Conservation (phyloP, 768 basidiomycete species). For the Trichaptum fuscoviolaceum region DNA sequence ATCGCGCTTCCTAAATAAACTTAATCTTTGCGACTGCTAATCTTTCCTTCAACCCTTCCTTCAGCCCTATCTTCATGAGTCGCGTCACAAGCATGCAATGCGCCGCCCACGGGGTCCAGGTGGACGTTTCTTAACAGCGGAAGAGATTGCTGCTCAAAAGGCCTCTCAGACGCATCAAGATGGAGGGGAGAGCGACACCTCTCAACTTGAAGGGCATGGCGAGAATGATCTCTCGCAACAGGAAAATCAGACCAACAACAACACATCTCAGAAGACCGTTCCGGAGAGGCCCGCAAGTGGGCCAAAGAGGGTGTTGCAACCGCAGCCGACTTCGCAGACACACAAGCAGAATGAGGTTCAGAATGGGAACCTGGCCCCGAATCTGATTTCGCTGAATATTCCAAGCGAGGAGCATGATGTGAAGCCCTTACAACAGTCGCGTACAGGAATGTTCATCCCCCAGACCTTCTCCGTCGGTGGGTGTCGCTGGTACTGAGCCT, state of each 20-base stretch:
- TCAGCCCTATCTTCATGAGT: conserved; percentile 97
- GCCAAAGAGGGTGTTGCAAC: not conserved
- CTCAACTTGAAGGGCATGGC: not conserved
- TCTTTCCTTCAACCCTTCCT: conserved; percentile 4
- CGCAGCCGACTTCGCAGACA: not conserved
- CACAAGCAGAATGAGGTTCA: not conserved
- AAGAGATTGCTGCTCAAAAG: conserved; percentile 87
- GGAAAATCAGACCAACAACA: not conserved
- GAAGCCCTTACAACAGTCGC: not conserved
- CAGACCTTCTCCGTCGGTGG: not conserved
- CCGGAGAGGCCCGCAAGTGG: not conserved
- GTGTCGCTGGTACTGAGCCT: not conserved
- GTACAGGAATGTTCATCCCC: not conserved
- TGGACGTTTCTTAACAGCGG: conserved; percentile 94
- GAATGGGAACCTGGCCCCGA: not conserved
- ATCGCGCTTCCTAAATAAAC: not conserved
- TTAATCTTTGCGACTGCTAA: conserved; percentile 2
- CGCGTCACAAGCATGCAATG: conserved; percentile 97
- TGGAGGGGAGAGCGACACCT: not conserved
- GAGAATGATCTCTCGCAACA: not conserved
- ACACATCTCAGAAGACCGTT: not conserved
- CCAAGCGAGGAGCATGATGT: not conserved
- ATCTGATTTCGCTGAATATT: not conserved
- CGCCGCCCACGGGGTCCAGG: conserved; percentile 94
- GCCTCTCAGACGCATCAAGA: conserved; percentile 24